Evolutionary conservation across 441 rosid genomes (phyloP), one percentile per base, ranked within the genome.

Genomic region (Gossypium davidsonii): DNA sequence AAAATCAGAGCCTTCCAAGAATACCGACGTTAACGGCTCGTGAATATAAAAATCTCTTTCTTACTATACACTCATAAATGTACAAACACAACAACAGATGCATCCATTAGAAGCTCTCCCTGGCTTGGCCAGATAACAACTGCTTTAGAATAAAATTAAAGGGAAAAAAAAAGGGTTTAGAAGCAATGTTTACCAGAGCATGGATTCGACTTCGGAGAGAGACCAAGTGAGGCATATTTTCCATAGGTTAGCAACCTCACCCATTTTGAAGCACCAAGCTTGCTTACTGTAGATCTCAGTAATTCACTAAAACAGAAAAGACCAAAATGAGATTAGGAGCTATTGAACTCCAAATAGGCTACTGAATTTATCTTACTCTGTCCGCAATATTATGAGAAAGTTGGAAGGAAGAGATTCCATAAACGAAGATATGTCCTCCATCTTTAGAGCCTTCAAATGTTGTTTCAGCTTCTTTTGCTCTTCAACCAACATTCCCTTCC

Each of bases 321-420:
- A 55, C 17, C 60, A 52, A 18, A 48, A 28, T 55, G 15, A 49
- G 42, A 57, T 56, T 18, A 17, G 67, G 39, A 15, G 48, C 7
- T 5, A n/a, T 31, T 6, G 1, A 71, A 73, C 55, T 49, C 48
- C 63, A 44, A 21, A 63, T 2, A 62, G 21, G 42, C 56, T 17
- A 11, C 17, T 66, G 8, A 60, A 67, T 34, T 9, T 26, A 49
- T 48, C 91, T 62, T 85, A 93, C 98, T 94, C 98, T 70, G 86
- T 81, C 17, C 93, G 91, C 65, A 90, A 73, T 46, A 90, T 82
- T 53, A 86, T 79, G 65, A 91, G 84, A 69, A 94, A 88, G 76
- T 91, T 90, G 26, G 93, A 82, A 17, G 96, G 93, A 60, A 91
- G 87, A 66, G 97, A 92, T 78, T 89, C 98, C 94, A 90, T 83